Conservation (phyloP, 768 basidiomycete species). For the Kwoniella mangroviensis region DNA sequence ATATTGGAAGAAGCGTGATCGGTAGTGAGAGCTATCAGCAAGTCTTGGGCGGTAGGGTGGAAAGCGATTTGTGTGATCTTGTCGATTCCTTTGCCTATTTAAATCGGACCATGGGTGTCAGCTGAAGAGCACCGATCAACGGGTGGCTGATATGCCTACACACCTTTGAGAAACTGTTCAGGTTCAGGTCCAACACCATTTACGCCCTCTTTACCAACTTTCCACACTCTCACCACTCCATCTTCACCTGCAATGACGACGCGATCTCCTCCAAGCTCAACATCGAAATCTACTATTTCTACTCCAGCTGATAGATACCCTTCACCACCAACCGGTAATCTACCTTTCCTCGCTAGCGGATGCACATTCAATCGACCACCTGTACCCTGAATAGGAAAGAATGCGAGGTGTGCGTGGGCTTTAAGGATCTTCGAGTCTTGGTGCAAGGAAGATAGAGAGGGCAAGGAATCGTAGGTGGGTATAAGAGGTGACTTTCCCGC, state of each 20-base stretch:
- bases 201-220: constrained; percentile 35
- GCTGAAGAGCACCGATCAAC: neutral
- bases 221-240: constrained; percentile 54
- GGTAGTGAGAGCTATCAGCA: constrained; percentile 53
- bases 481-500: constrained; percentile 58
- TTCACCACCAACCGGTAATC: constrained; percentile 50
- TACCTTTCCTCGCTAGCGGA: constrained; percentile 50
- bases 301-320: constrained; percentile 49
- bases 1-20: constrained; percentile 51
- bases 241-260: constrained; percentile 57
- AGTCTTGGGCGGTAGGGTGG: constrained; percentile 55
- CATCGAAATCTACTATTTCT: constrained; percentile 55
- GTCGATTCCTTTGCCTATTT: constrained; percentile 48
- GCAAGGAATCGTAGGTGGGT: constrained; percentile 57
- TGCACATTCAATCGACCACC: constrained; percentile 58
- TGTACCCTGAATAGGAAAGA: constrained; percentile 59
- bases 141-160: neutral
- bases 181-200: constrained; percentile 43
- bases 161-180: constrained; percentile 48
- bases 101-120: neutral
- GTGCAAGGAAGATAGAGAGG: constrained; percentile 50
- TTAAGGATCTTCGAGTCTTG: constrained; percentile 56
- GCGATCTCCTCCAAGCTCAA: constrained; percentile 48
- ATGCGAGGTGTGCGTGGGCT: constrained; percentile 45
- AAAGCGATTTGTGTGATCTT: constrained; percentile 53